phyloP scores from a whole-genome alignment of 805 yeast genomes.

The Nakazawaea holstii region DNA sequence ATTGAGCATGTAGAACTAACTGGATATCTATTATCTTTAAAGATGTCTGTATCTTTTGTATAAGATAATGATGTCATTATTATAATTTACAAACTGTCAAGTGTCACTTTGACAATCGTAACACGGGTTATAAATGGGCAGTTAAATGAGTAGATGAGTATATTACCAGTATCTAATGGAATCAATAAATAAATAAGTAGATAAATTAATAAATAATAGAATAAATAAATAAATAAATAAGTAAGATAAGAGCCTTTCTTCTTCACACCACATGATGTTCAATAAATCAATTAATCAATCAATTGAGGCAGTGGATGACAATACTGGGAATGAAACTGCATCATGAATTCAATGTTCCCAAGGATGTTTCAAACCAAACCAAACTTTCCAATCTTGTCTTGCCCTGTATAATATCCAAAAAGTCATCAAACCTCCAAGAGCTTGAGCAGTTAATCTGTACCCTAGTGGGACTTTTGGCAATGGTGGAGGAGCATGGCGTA shows the following conservation, averaged over 20 bases:
- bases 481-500: conserved; percentile 54
- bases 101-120: too few species aligned
- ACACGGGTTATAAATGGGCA: too few species aligned
- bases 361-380: conserved; percentile 32
- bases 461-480: conserved; percentile 59
- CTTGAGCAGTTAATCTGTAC: conserved; percentile 50
- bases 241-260: too few species aligned
- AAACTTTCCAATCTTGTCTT: conserved; percentile 63
- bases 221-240: conserved; percentile 3
- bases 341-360: conserved; percentile 12
- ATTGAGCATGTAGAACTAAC: too few species aligned
- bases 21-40: too few species aligned
- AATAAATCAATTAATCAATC: too few species aligned
- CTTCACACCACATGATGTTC: too few species aligned
- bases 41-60: too few species aligned
- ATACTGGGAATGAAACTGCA: too few species aligned
- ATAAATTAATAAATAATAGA: not conserved
- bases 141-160: not conserved
- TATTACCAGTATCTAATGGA: not conserved
- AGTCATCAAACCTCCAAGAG: conserved; percentile 84
- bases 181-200: conserved; percentile 2
- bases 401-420: conserved; percentile 82
- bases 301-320: too few species aligned
- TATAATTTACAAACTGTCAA: too few species aligned
- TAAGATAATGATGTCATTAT: too few species aligned